phyloP scores from a whole-genome alignment of 225 moss, liverwort and hornwort species.

The Polytrichum commune region DNA sequence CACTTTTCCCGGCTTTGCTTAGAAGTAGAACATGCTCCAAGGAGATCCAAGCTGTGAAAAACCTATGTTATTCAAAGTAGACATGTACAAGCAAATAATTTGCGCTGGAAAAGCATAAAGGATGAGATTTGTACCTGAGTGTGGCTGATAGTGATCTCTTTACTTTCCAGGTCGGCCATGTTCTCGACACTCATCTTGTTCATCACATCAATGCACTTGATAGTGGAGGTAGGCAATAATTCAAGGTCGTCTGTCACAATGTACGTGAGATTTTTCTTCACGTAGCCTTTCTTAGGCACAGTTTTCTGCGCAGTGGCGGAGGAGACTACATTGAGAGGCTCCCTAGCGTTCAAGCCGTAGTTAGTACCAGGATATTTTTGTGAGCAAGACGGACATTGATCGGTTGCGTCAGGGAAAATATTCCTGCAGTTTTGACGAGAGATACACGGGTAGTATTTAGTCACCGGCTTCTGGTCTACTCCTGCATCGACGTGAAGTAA shows the following conservation, averaged over 20 bases:
- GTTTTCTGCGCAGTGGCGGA: no score
- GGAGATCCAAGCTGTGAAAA: background rate
- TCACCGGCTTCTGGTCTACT: no score
- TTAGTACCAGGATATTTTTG: background rate
- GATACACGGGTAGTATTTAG: no score
- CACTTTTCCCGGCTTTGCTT: no score
- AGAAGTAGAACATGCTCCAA: background rate
- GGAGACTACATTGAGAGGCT: no score
- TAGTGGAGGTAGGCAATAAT: constrained; percentile 30
- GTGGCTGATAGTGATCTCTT: constrained; percentile 10
- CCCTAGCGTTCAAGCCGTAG: background rate
- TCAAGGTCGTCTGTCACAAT: constrained; percentile 38
- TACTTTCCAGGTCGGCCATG: constrained; percentile 35
- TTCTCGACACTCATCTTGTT: constrained; percentile 37
- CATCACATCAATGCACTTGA: constrained; percentile 32
- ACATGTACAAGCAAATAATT: background rate
- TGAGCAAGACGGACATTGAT: background rate
- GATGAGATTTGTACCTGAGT: background rate
- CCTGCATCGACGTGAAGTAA: background rate
- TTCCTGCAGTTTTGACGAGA: background rate
- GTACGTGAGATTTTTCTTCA: constrained; percentile 26
- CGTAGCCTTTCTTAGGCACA: constrained; percentile 11
- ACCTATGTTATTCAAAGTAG: background rate
- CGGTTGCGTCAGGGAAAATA: background rate
- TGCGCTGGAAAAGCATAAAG: background rate